These are phyloP conservation scores for Botrytis byssoidea DNA, from an alignment of 2,329 filamentous ascomycete species.

Conservation along the genomic window DNA sequence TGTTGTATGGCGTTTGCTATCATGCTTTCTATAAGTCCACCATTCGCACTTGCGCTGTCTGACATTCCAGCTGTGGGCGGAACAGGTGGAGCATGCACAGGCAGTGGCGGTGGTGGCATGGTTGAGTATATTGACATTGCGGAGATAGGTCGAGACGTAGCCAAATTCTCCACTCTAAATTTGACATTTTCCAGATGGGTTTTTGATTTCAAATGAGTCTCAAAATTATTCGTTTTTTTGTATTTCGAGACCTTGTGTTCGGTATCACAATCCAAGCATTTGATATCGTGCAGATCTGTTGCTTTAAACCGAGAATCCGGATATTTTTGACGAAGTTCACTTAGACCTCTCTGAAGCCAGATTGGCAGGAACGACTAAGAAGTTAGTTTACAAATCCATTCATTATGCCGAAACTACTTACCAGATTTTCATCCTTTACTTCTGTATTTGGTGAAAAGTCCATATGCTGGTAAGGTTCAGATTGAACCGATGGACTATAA, in stretches of 20 bases:
- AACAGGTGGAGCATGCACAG: neutral
- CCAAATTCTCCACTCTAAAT: neutral
- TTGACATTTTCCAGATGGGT: neutral
- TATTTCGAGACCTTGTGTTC: neutral
- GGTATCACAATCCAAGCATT: slow-evolving; percentile 12
- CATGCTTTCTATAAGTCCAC: slow-evolving; percentile 13
- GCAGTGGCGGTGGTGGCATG: slow-evolving; percentile 10
- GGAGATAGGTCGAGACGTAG: neutral
- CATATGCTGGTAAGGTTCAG: neutral
- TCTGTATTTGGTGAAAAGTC: neutral
- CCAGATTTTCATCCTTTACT: neutral
- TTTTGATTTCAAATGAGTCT: slow-evolving; percentile 8
- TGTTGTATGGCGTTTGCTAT: slow-evolving; percentile 11
- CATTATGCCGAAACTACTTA: neutral
- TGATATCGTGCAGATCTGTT: neutral
- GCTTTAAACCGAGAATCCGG: slow-evolving; percentile 9
- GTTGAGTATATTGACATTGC: neutral
- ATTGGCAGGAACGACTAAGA: slow-evolving; percentile 1
- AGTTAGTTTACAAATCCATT: neutral
- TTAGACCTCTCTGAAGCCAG: slow-evolving; percentile 15
- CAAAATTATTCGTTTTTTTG: neutral
- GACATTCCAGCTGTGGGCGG: neutral
- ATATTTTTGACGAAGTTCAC: slow-evolving; percentile 11
- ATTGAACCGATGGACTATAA: slow-evolving; percentile 14
- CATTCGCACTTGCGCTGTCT: neutral